A percentile compares a stretch with the other conserved stretches of the same genome.
These are phyloP conservation scores for Phanerochaete sordida DNA, from an alignment of 768 basidiomycete species.

Conservation along the genomic window DNA sequence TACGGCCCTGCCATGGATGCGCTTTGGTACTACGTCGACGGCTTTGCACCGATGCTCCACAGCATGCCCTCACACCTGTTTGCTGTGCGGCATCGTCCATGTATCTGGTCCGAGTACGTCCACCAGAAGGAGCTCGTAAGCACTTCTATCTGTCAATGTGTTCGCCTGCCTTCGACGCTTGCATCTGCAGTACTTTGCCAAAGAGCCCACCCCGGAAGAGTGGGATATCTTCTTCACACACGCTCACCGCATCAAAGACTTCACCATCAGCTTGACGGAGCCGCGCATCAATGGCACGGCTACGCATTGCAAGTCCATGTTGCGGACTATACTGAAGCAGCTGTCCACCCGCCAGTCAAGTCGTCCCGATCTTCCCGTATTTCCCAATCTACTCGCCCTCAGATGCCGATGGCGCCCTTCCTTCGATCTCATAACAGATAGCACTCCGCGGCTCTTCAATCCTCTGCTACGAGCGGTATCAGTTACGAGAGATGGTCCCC, in stretches of 20 bases:
- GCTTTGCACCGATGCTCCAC: not conserved
- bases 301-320: not conserved
- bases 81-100: not conserved
- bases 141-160: not conserved
- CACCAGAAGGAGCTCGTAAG: not conserved
- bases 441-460: not conserved
- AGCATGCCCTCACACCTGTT: not conserved
- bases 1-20: constrained; percentile 3
- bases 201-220: not conserved
- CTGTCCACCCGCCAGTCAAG: not conserved
- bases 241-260: not conserved
- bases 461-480: not conserved
- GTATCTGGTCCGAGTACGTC: not conserved
- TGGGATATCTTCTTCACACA: not conserved
- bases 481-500: not conserved
- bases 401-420: not conserved
- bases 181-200: not conserved
- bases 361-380: not conserved
- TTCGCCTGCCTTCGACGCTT: not conserved
- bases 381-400: not conserved
- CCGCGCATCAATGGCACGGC: not conserved
- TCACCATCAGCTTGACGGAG: not conserved
- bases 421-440: not conserved
- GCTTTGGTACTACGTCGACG: not conserved
- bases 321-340: not conserved